These are phyloP conservation scores for Pseudocercospora ulei DNA, from an alignment of 2,329 filamentous ascomycete species.

Conservation along the genomic window DNA sequence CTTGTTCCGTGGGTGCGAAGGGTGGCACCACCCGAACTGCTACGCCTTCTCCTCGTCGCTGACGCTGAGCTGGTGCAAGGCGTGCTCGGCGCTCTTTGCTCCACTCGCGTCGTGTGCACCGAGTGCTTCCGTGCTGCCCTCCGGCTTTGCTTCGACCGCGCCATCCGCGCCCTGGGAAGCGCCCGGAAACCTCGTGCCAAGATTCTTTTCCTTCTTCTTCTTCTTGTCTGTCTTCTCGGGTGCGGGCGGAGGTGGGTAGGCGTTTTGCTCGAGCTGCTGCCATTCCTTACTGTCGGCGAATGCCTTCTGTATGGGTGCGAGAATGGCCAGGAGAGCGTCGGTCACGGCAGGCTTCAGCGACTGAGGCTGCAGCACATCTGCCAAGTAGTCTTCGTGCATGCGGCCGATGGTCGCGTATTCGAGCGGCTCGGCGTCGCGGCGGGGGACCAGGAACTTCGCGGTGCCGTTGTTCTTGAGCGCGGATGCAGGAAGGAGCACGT, in stretches of 20 bases:
- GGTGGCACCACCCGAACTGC: no score
- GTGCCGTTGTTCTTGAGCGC: constrained; percentile 48
- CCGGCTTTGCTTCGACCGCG: constrained; percentile 39
- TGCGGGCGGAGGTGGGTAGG: constrained; percentile 63
- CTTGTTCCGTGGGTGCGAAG: no score
- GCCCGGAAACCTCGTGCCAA: constrained; percentile 57
- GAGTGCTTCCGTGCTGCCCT: constrained; percentile 41
- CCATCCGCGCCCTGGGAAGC: constrained; percentile 22
- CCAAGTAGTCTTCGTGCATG: constrained; percentile 68
- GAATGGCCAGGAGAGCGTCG: constrained; percentile 59
- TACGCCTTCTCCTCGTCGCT: constrained; percentile 17
- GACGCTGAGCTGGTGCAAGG: constrained; percentile 34
- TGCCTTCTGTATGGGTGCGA: constrained; percentile 66
- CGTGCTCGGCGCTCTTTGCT: constrained; percentile 36
- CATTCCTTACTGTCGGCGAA: constrained; percentile 65
- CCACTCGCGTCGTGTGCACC: constrained; percentile 38
- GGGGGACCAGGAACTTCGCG: constrained; percentile 56
- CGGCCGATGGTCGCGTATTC: constrained; percentile 67
- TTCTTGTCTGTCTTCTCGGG: constrained; percentile 53
- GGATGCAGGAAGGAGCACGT: constrained; percentile 68
- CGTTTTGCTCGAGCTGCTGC: constrained; percentile 65
- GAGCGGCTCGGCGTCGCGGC: constrained; percentile 60
- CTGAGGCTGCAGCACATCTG: constrained; percentile 63
- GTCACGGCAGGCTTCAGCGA: constrained; percentile 75
- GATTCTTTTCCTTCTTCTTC: constrained; percentile 65